Evolutionary conservation across 2,329 filamentous ascomycete genomes (phyloP), one percentile per base, ranked within the genome.

Genomic region (Xylariaceae sp.): DNA sequence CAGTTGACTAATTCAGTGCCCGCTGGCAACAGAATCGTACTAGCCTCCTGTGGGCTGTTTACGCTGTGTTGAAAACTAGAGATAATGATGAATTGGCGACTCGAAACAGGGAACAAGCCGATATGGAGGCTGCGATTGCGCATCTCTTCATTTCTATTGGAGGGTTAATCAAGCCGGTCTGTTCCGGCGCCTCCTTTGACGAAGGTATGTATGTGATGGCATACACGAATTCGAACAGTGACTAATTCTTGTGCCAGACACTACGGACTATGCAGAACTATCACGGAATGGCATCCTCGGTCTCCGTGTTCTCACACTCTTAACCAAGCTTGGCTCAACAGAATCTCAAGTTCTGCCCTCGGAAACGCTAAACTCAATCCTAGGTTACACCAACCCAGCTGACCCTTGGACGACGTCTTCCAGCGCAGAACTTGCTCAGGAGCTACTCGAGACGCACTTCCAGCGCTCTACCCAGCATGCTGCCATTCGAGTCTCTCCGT

Each of bases 61-160:
- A 60, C 49, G 50, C 52, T 31, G 42, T 45, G 18, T 33, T 61
- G 28, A 53, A 45, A 22, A 49, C 46, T 33, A 33, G 16, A 11
- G 45, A 50, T 12, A 7, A 46, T 18, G 19, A 11, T 33, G 16
- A 31, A 14, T 60, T 28, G 22, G 22, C 22, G 7, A 28, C 22
- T 72, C n/a, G n/a, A n/a, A n/a, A n/a, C n/a, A 0, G 41, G 61
- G 42, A 73, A 4, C 0, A 43, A 60, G 42, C 73, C 49, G 33
- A 69, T 72, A 0, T 13, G 3, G 47, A 31, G 14, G 56, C 61
- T 6, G 66, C 56, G 0, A 48, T 59, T 41, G 42, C 40, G 12
- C 31, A 55, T 14, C 46, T 57, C 19, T n/a, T 46, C 18, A 18
- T 47, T 6, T 44, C 63, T 69, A 17, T 75, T 64, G 7, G 76